Conservation (phyloP, 805 yeast genomes). For the Metschnikowia drakensbergensis region DNA sequence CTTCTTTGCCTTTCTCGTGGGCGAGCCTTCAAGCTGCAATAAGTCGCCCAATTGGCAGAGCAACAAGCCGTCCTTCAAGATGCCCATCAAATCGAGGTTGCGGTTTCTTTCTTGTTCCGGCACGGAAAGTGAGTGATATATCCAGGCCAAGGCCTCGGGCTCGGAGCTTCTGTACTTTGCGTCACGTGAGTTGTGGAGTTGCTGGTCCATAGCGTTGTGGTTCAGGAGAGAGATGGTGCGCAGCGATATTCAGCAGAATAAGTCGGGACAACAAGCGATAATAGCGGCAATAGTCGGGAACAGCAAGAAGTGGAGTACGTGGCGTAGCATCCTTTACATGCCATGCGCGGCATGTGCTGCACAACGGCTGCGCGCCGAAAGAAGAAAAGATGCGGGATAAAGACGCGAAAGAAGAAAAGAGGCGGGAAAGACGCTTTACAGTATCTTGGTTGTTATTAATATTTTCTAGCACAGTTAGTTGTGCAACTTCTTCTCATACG, state of each 20-base stretch:
- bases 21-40: conserved; percentile 24
- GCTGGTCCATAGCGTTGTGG: conserved; percentile 59
- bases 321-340: background rate
- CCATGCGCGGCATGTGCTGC: background rate
- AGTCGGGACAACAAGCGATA: no score
- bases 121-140: conserved; percentile 33
- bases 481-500: conserved; percentile 96
- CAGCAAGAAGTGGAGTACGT: background rate
- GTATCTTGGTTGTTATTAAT: no score
- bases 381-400: background rate
- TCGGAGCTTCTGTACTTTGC: conserved; percentile 46
- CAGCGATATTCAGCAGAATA: no score
- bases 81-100: conserved; percentile 38
- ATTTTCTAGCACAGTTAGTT: conserved; percentile 41
- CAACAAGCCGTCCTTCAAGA: conserved; percentile 56
- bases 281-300: no score
- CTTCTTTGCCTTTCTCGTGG: conserved; percentile 47
- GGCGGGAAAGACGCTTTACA: no score
- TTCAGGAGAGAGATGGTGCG: conserved; percentile 13
- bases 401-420: background rate
- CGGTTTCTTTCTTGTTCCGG: conserved; percentile 11
- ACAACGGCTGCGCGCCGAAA: background rate
- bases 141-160: conserved; percentile 52
- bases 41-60: conserved; percentile 34
- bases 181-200: conserved; percentile 47